Base-by-base conservation (phyloP, 768 basidiomycete species). In the Boletus eberwhitei region DNA sequence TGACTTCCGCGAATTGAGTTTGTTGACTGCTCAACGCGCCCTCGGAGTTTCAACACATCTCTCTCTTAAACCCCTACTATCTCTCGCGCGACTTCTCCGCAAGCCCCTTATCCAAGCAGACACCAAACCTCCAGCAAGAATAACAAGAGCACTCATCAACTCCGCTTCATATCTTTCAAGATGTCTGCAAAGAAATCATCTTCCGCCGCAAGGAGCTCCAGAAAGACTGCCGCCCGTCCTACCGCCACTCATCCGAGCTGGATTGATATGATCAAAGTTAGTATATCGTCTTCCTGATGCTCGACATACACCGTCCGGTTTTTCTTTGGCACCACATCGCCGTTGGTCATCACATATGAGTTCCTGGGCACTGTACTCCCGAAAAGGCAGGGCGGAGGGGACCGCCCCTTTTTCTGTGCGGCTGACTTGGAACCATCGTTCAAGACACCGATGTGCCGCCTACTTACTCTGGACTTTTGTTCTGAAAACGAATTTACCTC, bases 261-360 rank as follows among this genome's bases (percentile, higher is more conserved):
- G 87, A 75, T 84, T 53, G 87, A 90, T 52, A 90, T 90, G 88
- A 89, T 90, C 71, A 89, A 88, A 79, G 88, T 87, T 63, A 67
- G 77, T 61, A 59, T 35, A 55, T 44, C 32, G 34, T 51, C 49
- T 48, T 57, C 51, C 61, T 59, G 17, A 53, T 40, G 50, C 38
- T 44, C 32, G 47, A 37, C 17, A 43, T 32, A 61, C 53, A 41
- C 59, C 61, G 46, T 61, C 49, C 58, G 62, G 53, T 17, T 39
- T 54, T 42, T 36, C 29, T 51, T 50, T 36, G 53, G 51, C 36
- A 39, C 45, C 22, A 46, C 31, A 50, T 59, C 48, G 17, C 32
- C 19, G 42, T 43, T 34, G 41, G 47, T 43, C 49, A 42, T 50
- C 39, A 38, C 42, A 53, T 61, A 55, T 59, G 52, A 39, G 44